phyloP scores from a whole-genome alignment of 2,329 filamentous ascomycete genomes.

The Colletotrichum musae region DNA sequence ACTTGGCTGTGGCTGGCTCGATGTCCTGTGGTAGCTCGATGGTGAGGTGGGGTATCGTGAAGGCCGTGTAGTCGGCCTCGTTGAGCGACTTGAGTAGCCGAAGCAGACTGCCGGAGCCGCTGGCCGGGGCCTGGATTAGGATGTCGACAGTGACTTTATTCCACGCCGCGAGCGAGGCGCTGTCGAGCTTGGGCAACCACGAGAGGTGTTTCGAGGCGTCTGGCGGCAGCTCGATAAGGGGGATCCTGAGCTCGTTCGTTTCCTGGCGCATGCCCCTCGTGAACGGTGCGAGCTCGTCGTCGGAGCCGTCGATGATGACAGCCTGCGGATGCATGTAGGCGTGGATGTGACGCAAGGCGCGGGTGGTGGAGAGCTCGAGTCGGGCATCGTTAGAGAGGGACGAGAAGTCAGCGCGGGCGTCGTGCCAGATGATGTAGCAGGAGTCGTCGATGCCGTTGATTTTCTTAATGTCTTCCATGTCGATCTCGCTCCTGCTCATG shows the following conservation, averaged over 20 bases:
- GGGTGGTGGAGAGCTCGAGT: constrained; percentile 74
- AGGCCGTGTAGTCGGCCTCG: constrained; percentile 81
- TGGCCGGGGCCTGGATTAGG: constrained; percentile 80
- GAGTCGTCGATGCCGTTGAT: constrained; percentile 83
- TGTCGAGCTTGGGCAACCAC: constrained; percentile 86
- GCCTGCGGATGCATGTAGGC: constrained; percentile 83
- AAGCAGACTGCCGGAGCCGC: constrained; percentile 81
- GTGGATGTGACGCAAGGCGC: constrained; percentile 80
- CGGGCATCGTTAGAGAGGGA: constrained; percentile 78
- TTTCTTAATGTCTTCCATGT: constrained; percentile 76
- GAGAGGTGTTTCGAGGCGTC: constrained; percentile 73
- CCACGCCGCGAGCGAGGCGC: constrained; percentile 81
- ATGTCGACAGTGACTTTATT: constrained; percentile 85
- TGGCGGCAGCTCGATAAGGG: constrained; percentile 82
- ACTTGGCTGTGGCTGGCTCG: constrained; percentile 75
- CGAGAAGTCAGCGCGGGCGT: constrained; percentile 84
- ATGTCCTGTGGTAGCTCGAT: constrained; percentile 84
- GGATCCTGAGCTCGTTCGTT: constrained; percentile 63
- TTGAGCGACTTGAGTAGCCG: constrained; percentile 83
- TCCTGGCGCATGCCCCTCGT: constrained; percentile 71
- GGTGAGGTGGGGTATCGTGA: constrained; percentile 80
- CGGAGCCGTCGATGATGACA: constrained; percentile 78
- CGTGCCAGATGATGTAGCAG: constrained; percentile 77
- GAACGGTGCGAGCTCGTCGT: constrained; percentile 79
- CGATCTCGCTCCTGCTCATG: constrained; percentile 80